phyloP scores from a whole-genome alignment of 306 rosid genomes.

The Pyrus pyrifolia region DNA sequence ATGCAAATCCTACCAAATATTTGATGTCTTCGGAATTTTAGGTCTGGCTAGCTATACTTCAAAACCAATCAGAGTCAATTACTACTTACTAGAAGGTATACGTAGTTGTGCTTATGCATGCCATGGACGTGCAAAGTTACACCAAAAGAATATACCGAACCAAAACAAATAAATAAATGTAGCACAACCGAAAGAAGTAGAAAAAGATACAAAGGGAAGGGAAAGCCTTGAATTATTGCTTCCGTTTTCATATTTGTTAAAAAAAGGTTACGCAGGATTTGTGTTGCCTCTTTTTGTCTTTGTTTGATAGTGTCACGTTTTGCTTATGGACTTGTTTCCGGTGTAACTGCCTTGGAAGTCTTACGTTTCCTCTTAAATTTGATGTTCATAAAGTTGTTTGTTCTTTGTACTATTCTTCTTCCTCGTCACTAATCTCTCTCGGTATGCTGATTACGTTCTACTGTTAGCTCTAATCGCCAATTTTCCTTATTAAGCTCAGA shows the following conservation, averaged over 20 bases:
- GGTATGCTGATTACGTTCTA: not conserved
- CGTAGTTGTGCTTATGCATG: not conserved
- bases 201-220: not conserved
- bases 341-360: conserved; percentile 4
- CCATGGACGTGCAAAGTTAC: not conserved
- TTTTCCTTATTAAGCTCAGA: not conserved
- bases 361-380: not conserved
- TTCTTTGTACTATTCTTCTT: not conserved
- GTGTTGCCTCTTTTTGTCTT: not conserved
- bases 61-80: not conserved
- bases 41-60: not conserved
- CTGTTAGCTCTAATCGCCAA: not conserved
- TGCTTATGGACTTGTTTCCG: not conserved
- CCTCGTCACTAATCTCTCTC: not conserved
- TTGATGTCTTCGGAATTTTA: not conserved
- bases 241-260: not conserved
- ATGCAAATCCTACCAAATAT: not conserved
- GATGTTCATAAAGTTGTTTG: not conserved
- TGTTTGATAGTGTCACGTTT: conserved; percentile 5
- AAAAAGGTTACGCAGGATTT: not conserved
- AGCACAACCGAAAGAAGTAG: not conserved
- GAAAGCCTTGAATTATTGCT: not conserved
- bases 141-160: not conserved
- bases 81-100: not conserved
- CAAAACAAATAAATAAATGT: not conserved